Evolutionary conservation across 116 monocot species (phyloP), one percentile per base, ranked within the genome.

Genomic region (Thalassia testudinum): DNA sequence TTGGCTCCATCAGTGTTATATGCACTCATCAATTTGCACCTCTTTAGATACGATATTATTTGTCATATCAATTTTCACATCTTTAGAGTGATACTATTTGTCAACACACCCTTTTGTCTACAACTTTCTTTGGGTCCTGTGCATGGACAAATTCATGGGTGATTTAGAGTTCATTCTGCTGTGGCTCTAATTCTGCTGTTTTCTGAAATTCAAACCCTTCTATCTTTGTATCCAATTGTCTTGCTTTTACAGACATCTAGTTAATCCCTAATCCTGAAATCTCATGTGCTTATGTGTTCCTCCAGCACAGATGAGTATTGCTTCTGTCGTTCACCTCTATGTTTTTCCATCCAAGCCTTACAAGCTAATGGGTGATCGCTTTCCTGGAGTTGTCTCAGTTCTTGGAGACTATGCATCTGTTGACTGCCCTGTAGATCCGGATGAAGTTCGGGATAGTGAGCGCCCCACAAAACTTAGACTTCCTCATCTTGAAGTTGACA

Each of bases 261-360:
- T 45, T 45, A 3, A 45, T 16, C 4, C 15, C 15, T 45, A 34
- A 34, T 34, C 3, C 10, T 34, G 30, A 34, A 20, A 13, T 45
- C 15, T 45, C 15, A n/a, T 16, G 19, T 5, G 45, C 19, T 45
- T 16, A 2, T 45, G 15, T 70, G 10, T 71, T 68, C 37, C 67
- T 82, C 78, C 79, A 81, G 78, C 40, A 56, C 87, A 95, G 95
- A 95, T 95, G 88, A 78, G 85, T 27, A 59, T 85, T 72, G 95
- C 95, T 66, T 81, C 88, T 61, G 56, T 78, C 54, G 76, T 85
- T 60, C 95, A 95, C 70, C 67, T 95, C 15, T 87, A 65, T 65
- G 95, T 95, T 1, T 95, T 95, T 57, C 88, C 95, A 54, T 67
- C 88, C 22, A 76, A 74, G 44, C 81, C 95, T 57, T 95, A 95